phyloP scores from a whole-genome alignment of 2,329 filamentous ascomycete genomes.

The Chaetomiaceae sp. region DNA sequence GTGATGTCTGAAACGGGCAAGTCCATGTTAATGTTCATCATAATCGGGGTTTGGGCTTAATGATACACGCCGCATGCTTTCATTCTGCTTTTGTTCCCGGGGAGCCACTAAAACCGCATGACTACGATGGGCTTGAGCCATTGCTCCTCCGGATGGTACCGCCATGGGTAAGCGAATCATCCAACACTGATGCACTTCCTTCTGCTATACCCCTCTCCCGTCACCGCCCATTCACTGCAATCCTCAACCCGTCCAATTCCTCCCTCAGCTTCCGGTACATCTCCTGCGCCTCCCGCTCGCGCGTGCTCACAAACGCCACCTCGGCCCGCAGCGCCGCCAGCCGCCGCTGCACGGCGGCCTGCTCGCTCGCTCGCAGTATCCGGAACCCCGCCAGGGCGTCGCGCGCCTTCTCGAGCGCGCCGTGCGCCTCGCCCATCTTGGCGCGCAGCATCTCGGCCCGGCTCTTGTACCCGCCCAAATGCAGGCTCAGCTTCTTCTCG shows the following conservation, averaged over 20 bases:
- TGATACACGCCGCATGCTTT: no score
- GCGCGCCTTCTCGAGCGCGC: conserved; percentile 66
- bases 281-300: conserved; percentile 89
- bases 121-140: no score
- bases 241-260: conserved; percentile 61
- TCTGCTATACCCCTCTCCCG: no score
- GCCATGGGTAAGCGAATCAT: no score
- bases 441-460: conserved; percentile 72
- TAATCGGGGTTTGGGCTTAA: no score
- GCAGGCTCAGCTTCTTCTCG: conserved; percentile 85
- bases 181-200: no score
- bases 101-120: no score
- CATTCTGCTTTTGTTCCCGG: no score
- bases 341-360: conserved; percentile 65
- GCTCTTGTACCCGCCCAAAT: conserved; percentile 85
- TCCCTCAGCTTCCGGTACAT: conserved; percentile 69
- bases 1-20: no score
- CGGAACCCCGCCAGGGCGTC: conserved; percentile 68
- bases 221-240: conserved; percentile 16
- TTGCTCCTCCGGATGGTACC: no score
- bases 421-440: conserved; percentile 71
- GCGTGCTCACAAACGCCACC: conserved; percentile 68
- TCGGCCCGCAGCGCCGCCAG: conserved; percentile 75
- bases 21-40: no score
- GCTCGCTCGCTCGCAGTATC: conserved; percentile 71